A percentile compares a stretch with the other conserved stretches of the same genome.
Conservation (phyloP, 2,329 filamentous ascomycete genomes). For the Domatiomyces globalis region DNA sequence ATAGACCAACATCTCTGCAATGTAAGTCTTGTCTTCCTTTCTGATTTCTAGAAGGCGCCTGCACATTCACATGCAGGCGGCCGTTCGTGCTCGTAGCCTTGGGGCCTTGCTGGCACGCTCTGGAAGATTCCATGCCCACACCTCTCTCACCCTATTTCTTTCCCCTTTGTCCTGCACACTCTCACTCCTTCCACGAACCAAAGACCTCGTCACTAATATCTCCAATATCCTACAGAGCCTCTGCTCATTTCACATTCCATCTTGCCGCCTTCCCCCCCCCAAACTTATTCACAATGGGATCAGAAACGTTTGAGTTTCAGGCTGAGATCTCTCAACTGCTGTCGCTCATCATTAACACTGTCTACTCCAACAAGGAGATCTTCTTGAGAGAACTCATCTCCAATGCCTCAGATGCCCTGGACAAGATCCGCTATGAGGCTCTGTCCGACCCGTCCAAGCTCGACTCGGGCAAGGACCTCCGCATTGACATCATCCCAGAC, state of each 20-base stretch:
- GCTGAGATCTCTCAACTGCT: constrained; percentile 99
- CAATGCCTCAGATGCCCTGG: constrained; percentile 95
- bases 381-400: constrained; percentile 97
- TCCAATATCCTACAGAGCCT: constrained; percentile 4
- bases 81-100: not conserved
- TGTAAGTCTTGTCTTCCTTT: not conserved
- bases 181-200: not conserved
- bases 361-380: constrained; percentile 99
- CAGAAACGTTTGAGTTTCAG: constrained; percentile 99
- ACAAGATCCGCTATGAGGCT: constrained; percentile 99
- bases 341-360: constrained; percentile 99
- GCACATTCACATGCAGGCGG: not conserved
- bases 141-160: not conserved
- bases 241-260: constrained; percentile 4
- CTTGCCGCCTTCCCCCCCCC: constrained; percentile 24
- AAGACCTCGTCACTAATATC: constrained; percentile 4
- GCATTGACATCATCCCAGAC: constrained; percentile 97
- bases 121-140: not conserved
- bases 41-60: not conserved
- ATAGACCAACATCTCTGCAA: not conserved
- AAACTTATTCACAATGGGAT: constrained; percentile 50
- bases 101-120: not conserved
- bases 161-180: not conserved
- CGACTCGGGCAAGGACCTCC: constrained; percentile 92
- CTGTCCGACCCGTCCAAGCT: constrained; percentile 95